Evolutionary conservation across 352 stramenopile species (phyloP).

Genomic region (Globisporangium iwayamae): DNA sequence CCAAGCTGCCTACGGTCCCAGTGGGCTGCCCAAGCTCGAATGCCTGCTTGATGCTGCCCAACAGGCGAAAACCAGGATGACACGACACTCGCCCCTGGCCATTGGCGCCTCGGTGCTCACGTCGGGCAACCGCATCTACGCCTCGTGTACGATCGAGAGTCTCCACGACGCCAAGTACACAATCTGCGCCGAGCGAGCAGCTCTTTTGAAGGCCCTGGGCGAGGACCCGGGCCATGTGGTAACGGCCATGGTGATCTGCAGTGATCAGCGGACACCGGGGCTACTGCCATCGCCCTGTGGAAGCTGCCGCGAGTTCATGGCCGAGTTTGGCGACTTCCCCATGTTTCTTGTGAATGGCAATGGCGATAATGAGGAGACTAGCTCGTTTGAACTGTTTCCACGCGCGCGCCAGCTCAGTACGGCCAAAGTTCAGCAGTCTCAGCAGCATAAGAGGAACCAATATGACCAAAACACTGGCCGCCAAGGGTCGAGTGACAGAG

Average conservation of each 20-base stretch:
- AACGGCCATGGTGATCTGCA: conserved; percentile 53
- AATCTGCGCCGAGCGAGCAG: conserved; percentile 57
- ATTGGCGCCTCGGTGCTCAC: conserved; percentile 60
- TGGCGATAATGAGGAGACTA: conserved; percentile 46
- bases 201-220: conserved; percentile 45
- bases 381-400: conserved; percentile 59
- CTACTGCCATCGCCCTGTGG: conserved; percentile 63
- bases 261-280: conserved; percentile 28
- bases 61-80: conserved; percentile 23
- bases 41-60: conserved; percentile 50
- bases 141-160: conserved; percentile 37
- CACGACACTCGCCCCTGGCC: conserved; percentile 27
- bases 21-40: conserved; percentile 38
- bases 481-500: neutral
- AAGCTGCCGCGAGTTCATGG: conserved; percentile 63
- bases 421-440: conserved; percentile 18
- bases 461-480: neutral
- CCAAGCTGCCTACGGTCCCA: conserved; percentile 24
- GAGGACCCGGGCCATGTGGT: conserved; percentile 22
- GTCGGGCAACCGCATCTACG: conserved; percentile 35
- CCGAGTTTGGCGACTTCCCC: conserved; percentile 67
- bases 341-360: conserved; percentile 60
- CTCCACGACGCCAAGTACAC: conserved; percentile 28
- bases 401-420: conserved; percentile 25
- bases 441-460: conserved; percentile 1